These are phyloP conservation scores for Coemansia sp. DNA, from an alignment of 192 early-diverging fungal genomes.

Conservation along the genomic window DNA sequence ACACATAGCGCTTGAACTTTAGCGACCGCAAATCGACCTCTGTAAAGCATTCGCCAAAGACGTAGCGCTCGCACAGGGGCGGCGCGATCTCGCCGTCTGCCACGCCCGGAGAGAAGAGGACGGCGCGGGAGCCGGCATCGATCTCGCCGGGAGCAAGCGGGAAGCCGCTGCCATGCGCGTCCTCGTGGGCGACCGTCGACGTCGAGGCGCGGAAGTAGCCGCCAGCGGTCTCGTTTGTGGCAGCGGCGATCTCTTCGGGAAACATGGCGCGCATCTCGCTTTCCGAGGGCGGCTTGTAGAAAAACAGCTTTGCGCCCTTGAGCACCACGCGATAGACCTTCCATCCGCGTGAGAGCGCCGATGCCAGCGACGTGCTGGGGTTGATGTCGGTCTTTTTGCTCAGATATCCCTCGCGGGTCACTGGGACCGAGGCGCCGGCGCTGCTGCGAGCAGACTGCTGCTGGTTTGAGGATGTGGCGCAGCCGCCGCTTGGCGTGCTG, in stretches of 20 bases:
- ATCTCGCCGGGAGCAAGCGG: slow-evolving; percentile 59
- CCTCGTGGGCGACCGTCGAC: slow-evolving; percentile 24
- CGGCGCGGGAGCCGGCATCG: slow-evolving; percentile 54
- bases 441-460: slow-evolving; percentile 46
- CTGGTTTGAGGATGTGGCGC: not conserved
- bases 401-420: slow-evolving; percentile 63
- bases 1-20: slow-evolving; percentile 63
- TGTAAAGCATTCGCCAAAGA: slow-evolving; percentile 66
- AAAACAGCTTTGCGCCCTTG: slow-evolving; percentile 72
- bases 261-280: slow-evolving; percentile 56
- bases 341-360: slow-evolving; percentile 64
- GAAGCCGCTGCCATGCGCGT: slow-evolving; percentile 39
- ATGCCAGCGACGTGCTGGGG: slow-evolving; percentile 57
- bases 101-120: slow-evolving; percentile 62
- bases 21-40: slow-evolving; percentile 62
- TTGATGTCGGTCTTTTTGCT: slow-evolving; percentile 73
- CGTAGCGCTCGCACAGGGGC: slow-evolving; percentile 57
- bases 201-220: slow-evolving; percentile 42
- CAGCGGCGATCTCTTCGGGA: slow-evolving; percentile 52
- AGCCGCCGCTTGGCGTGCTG: not conserved
- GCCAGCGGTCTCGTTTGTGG: slow-evolving; percentile 50
- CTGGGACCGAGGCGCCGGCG: slow-evolving; percentile 24
- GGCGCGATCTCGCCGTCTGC: slow-evolving; percentile 51
- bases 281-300: slow-evolving; percentile 64
- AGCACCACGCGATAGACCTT: slow-evolving; percentile 72